These are phyloP conservation scores for Carallia brachiata DNA, from an alignment of 345 rosid genomes.

Conservation along the genomic window DNA sequence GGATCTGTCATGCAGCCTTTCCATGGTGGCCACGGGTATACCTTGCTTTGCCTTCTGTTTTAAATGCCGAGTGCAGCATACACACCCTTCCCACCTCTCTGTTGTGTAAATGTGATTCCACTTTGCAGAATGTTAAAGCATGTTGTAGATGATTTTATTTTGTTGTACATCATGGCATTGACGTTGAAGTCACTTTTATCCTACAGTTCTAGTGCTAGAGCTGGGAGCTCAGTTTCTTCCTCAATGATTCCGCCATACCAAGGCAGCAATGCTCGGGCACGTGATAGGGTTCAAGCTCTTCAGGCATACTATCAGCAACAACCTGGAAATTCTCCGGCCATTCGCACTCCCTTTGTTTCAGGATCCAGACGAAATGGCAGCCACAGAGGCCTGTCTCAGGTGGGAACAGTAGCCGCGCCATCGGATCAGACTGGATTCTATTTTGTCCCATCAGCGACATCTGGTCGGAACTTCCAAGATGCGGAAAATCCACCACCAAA, in stretches of 20 bases:
- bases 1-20: conserved; percentile 75
- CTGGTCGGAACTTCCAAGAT: conserved; percentile 55
- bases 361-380: conserved; percentile 51
- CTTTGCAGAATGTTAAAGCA: too few relatives aligned
- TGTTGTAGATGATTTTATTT: too few relatives aligned
- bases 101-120: too few relatives aligned
- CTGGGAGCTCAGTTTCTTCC: conserved; percentile 67
- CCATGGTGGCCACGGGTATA: conserved; percentile 77
- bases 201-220: conserved; percentile 59
- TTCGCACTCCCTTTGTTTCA: conserved; percentile 47
- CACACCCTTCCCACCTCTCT: background rate
- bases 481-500: conserved; percentile 34
- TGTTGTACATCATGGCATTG: background rate
- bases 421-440: conserved; percentile 71
- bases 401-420: conserved; percentile 58
- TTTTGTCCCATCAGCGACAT: conserved; percentile 51
- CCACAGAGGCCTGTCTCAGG: conserved; percentile 56
- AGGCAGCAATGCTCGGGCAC: conserved; percentile 81
- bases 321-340: conserved; percentile 46
- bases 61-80: background rate
- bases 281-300: conserved; percentile 84
- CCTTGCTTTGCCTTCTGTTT: background rate
- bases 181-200: conserved; percentile 9
- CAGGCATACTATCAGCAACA: conserved; percentile 93
- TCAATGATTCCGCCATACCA: conserved; percentile 72